phyloP scores from a whole-genome alignment of 352 stramenopile genomes.

The Globisporangium lucens region DNA sequence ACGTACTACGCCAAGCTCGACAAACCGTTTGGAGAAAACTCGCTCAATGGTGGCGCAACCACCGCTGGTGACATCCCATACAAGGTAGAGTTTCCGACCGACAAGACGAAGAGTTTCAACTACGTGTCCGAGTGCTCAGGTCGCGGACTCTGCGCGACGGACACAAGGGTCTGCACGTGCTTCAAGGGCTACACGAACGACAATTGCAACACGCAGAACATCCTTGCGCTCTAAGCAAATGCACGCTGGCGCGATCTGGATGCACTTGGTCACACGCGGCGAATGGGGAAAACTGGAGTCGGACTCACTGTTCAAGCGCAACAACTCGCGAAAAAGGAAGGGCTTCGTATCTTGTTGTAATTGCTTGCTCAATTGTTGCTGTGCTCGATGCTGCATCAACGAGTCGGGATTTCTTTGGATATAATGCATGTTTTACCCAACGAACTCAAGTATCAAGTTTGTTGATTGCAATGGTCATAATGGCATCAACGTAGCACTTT shows the following conservation, averaged over 20 bases:
- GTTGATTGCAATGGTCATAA: no score
- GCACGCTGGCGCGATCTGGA: neutral
- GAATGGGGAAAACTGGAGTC: neutral
- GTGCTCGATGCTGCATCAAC: neutral
- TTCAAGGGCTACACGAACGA: constrained; percentile 90
- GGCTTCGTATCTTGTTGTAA: neutral
- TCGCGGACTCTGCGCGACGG: constrained; percentile 60
- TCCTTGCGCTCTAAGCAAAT: constrained; percentile 53
- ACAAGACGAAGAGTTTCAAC: constrained; percentile 41
- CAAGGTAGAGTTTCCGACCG: constrained; percentile 26
- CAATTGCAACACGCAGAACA: constrained; percentile 84
- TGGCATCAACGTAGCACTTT: neutral
- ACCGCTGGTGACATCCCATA: constrained; percentile 17
- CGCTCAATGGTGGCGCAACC: constrained; percentile 14
- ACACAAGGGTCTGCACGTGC: constrained; percentile 76
- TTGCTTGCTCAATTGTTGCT: neutral
- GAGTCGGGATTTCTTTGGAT: neutral
- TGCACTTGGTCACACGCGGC: neutral
- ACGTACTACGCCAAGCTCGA: constrained; percentile 28
- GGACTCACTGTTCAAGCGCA: neutral
- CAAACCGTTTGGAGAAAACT: constrained; percentile 45
- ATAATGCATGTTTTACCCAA: neutral
- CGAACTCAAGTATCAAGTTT: no score
- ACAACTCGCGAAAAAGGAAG: neutral
- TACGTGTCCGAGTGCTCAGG: constrained; percentile 77